These are phyloP conservation scores for Gastrodia elata DNA, from an alignment of 106 monocot species.

Conservation along the genomic window DNA sequence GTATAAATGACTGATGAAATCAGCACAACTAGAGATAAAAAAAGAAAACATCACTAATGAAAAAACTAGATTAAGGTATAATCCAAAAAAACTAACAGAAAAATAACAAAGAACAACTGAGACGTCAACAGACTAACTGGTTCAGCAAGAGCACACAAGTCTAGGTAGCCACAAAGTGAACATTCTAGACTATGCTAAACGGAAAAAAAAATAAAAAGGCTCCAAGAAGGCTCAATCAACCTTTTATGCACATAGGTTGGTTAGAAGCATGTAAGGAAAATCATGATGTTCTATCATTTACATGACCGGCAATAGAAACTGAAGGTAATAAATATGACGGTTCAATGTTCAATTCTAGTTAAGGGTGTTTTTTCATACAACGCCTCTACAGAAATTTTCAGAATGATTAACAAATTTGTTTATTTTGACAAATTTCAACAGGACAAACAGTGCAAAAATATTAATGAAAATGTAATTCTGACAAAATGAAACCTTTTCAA, in stretches of 20 bases:
- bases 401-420: background rate
- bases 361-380: background rate
- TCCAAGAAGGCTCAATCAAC: background rate
- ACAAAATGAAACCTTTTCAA: slow-evolving; percentile 38
- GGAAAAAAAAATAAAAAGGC: background rate
- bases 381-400: background rate
- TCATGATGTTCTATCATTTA: background rate
- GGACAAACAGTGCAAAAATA: background rate
- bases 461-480: background rate
- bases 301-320: background rate
- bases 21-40: no score
- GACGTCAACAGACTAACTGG: background rate
- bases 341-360: background rate
- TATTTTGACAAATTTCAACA: background rate
- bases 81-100: no score
- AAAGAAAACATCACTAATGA: no score
- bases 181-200: background rate
- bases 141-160: background rate
- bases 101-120: no score
- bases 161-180: background rate
- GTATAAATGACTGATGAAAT: no score
- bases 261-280: background rate
- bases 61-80: no score
- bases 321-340: background rate
- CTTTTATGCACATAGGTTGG: background rate